Conservation (phyloP, 306 rosid genomes). For the Dryas alaskensis region DNA sequence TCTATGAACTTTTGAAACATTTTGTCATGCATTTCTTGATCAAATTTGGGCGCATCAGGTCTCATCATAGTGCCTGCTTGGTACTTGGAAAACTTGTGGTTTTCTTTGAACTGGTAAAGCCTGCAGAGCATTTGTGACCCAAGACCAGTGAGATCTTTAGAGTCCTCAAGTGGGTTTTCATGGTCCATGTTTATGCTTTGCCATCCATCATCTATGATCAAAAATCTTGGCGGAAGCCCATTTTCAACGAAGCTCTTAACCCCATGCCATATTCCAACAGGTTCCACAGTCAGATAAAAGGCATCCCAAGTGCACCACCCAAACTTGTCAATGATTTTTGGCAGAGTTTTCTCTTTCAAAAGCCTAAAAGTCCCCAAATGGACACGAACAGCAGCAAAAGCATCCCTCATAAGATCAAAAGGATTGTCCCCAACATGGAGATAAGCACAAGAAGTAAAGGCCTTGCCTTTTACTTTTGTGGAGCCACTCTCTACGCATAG, state of each 20-base stretch:
- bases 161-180: slow-evolving; percentile 48
- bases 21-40: slow-evolving; percentile 43
- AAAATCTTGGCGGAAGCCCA: slow-evolving; percentile 57
- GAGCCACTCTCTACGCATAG: slow-evolving; percentile 74
- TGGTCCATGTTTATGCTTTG: slow-evolving; percentile 65
- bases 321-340: slow-evolving; percentile 54
- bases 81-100: slow-evolving; percentile 57
- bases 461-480: slow-evolving; percentile 31
- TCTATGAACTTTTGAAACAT: slow-evolving; percentile 29
- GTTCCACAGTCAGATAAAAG: slow-evolving; percentile 61
- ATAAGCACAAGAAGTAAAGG: slow-evolving; percentile 38
- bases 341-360: no score
- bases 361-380: no score
- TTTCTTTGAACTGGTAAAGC: slow-evolving; percentile 56
- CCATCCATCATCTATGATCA: slow-evolving; percentile 80
- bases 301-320: slow-evolving; percentile 97
- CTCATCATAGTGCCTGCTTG: slow-evolving; percentile 45
- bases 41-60: slow-evolving; percentile 48
- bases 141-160: slow-evolving; percentile 53
- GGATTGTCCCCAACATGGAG: no score
- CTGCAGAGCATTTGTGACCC: slow-evolving; percentile 54
- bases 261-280: slow-evolving; percentile 47
- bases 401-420: no score
- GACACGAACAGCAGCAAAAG: no score
- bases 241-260: slow-evolving; percentile 50